Evolutionary conservation across 108 stramenopile genomes (phyloP).

Genomic region (Parietichytrium sp.): DNA sequence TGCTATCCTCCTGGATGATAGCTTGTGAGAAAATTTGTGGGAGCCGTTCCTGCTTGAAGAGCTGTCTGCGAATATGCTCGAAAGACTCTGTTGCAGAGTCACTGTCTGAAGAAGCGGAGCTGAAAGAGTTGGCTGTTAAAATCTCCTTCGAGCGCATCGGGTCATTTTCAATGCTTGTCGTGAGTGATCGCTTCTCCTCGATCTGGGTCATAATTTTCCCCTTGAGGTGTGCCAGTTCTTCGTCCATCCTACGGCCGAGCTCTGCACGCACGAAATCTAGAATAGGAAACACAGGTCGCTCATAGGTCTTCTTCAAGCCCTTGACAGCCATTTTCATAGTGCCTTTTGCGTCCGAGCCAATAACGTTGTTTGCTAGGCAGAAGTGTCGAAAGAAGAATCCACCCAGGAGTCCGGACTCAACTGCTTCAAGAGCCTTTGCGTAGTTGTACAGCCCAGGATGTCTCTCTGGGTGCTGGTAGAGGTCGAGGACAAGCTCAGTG

Average conservation of each 20-base stretch:
- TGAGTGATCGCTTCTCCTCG: conserved; percentile 39
- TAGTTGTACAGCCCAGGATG: conserved; percentile 45
- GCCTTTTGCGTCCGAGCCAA: conserved; percentile 44
- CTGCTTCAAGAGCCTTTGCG: conserved; percentile 48
- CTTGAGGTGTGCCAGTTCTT: conserved; percentile 33
- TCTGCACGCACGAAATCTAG: conserved; percentile 40
- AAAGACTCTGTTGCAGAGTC: too few relatives aligned
- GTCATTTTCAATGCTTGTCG: too few relatives aligned
- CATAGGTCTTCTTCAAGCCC: conserved; percentile 45
- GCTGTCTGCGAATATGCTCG: too few relatives aligned
- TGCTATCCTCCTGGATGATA: too few relatives aligned
- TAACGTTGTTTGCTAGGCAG: conserved; percentile 47
- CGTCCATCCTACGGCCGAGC: conserved; percentile 42
- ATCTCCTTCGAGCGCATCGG: too few relatives aligned
- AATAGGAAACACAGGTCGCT: conserved; percentile 41
- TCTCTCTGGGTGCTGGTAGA: conserved; percentile 41
- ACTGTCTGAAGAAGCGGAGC: too few relatives aligned
- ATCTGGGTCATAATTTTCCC: conserved; percentile 46
- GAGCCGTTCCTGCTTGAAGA: too few relatives aligned
- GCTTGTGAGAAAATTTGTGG: too few relatives aligned
- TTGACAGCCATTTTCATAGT: conserved; percentile 46
- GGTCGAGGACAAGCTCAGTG: conserved; percentile 35
- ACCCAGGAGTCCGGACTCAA: conserved; percentile 45
- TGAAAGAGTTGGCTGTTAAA: too few relatives aligned
- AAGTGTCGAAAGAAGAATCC: conserved; percentile 50